phyloP scores from a whole-genome alignment of 495 filamentous ascomycete species.

The Podospora bellae-mahoneyi region DNA sequence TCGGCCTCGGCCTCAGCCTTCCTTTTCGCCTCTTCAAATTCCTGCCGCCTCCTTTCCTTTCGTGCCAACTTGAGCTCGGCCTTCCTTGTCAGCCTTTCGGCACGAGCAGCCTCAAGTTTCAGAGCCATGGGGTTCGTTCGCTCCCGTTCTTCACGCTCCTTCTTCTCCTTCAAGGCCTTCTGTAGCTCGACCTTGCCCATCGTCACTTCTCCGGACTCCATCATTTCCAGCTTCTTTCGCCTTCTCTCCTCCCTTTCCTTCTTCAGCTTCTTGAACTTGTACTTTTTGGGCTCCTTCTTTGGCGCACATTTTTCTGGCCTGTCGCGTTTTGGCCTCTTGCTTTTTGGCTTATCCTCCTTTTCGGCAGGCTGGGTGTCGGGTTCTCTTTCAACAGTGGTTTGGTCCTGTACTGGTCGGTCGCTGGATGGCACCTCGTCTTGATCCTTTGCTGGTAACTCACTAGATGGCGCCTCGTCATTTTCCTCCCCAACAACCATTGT shows the following conservation, averaged over 20 bases:
- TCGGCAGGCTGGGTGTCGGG: neutral
- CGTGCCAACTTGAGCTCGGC: neutral
- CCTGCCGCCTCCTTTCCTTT: neutral
- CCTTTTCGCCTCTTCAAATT: slow-evolving; percentile 3
- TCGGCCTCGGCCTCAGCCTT: slow-evolving; percentile 6
- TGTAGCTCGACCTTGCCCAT: neutral
- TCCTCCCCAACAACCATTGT: neutral
- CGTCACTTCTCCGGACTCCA: neutral
- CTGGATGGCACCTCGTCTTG: too few species aligned
- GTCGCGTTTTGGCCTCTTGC: neutral
- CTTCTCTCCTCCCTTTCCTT: slow-evolving; percentile 7
- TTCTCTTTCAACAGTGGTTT: too few species aligned
- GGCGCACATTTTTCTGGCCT: too few species aligned
- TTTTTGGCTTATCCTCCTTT: neutral
- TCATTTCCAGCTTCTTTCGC: neutral
- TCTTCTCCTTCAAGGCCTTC: neutral
- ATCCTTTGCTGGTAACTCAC: neutral
- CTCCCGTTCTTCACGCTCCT: slow-evolving; percentile 6
- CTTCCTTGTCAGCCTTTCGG: neutral
- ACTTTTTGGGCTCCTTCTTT: neutral
- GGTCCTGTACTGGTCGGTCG: too few species aligned
- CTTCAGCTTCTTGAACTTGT: neutral
- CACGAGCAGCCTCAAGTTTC: neutral
- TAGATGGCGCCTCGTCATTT: neutral
- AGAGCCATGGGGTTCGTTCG: slow-evolving; percentile 2